phyloP scores from a whole-genome alignment of 495 filamentous ascomycete genomes.

The Bryoglossum gracile region DNA sequence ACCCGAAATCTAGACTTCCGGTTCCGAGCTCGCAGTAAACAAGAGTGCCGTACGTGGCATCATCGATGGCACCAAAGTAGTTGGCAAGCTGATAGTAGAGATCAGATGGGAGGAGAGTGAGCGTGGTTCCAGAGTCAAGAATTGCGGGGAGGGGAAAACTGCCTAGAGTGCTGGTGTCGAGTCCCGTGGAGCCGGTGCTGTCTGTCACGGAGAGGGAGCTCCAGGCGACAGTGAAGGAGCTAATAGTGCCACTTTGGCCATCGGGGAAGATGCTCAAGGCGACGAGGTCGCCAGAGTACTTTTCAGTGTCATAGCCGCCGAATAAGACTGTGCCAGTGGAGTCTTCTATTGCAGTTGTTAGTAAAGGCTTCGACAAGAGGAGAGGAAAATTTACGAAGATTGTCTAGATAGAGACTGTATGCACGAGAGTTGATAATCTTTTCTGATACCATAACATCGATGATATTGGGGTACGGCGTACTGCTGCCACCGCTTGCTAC shows the following conservation, averaged over 20 bases:
- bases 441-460: slow-evolving; percentile 59
- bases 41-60: slow-evolving; percentile 37
- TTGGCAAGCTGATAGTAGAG: slow-evolving; percentile 50
- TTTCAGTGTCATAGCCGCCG: slow-evolving; percentile 78
- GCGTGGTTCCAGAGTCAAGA: slow-evolving; percentile 79
- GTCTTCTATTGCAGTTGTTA: no score
- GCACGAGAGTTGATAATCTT: slow-evolving; percentile 66
- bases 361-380: no score
- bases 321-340: slow-evolving; percentile 75
- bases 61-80: slow-evolving; percentile 44
- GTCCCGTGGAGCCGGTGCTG: slow-evolving; percentile 20
- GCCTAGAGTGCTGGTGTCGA: slow-evolving; percentile 43
- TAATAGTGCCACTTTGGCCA: background rate
- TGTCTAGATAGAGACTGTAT: slow-evolving; percentile 73
- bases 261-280: background rate
- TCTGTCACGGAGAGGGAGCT: background rate
- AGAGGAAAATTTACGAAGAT: no score
- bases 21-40: slow-evolving; percentile 50
- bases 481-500: slow-evolving; percentile 32
- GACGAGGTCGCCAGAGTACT: slow-evolving; percentile 65
- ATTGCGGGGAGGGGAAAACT: slow-evolving; percentile 57
- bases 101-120: slow-evolving; percentile 69
- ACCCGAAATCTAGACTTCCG: slow-evolving; percentile 45
- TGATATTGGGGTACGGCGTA: slow-evolving; percentile 65
- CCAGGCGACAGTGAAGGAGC: background rate